Evolutionary conservation across 1,284 basidiomycete species (phyloP).

Genomic region (Austroboletus novae-zelandiae): DNA sequence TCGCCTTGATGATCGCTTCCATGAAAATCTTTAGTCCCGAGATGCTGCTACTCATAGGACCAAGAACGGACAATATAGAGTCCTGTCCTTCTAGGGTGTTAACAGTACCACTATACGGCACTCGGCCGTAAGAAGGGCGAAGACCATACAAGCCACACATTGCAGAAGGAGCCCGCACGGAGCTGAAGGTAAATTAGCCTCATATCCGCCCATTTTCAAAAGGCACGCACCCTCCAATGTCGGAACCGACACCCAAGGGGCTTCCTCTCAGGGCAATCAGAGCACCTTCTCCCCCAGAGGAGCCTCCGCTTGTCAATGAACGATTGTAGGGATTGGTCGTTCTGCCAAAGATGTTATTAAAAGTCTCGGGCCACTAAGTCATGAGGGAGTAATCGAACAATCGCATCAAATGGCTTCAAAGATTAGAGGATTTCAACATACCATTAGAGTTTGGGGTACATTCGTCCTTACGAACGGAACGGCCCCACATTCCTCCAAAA

Average conservation of each 20-base stretch:
- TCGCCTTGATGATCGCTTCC: conserved; percentile 51
- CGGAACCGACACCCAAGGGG: conserved; percentile 65
- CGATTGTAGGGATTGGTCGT: conserved; percentile 65
- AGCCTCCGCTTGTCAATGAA: conserved; percentile 52
- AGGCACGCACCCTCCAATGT: conserved; percentile 58
- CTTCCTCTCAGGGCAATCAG: conserved; percentile 56
- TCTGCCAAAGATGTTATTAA: conserved; percentile 64
- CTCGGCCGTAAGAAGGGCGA: conserved; percentile 66
- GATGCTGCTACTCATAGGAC: conserved; percentile 63
- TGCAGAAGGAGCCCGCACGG: conserved; percentile 66
- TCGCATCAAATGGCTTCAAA: not conserved
- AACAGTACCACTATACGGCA: conserved; percentile 65
- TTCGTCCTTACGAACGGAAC: conserved; percentile 72
- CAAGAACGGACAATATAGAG: conserved; percentile 67
- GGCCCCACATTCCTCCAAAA: conserved; percentile 59
- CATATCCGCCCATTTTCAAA: not conserved
- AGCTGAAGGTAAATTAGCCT: conserved; percentile 36
- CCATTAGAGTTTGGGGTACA: conserved; percentile 67
- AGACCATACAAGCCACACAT: conserved; percentile 70
- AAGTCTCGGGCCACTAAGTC: conserved; percentile 60
- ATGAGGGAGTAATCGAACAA: not conserved
- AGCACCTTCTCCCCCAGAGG: conserved; percentile 66
- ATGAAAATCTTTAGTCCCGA: conserved; percentile 62
- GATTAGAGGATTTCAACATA: conserved; percentile 17
- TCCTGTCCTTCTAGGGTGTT: conserved; percentile 72